Evolutionary conservation across 164 flowering plant species (phyloP), one percentile per base, ranked within the genome.

Genomic region (Magnolia sinica): DNA sequence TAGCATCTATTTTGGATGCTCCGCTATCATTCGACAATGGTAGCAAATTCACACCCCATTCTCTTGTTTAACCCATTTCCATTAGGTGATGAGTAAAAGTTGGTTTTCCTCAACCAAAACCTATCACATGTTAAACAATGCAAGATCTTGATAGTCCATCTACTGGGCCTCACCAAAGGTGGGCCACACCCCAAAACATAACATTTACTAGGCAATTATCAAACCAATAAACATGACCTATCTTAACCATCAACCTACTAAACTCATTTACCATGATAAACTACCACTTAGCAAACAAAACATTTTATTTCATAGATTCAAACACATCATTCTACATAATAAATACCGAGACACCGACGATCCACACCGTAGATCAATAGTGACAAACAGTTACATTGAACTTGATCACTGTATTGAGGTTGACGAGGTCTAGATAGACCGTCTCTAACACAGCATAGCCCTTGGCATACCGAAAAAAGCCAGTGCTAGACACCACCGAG

Each of bases 401-500:
- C 50, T 68, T 68, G 71, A 68, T 16, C n/a, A 68, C 71, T 16
- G 50, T 51, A 29, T 68, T 16, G 14, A 68, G 22, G 13, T 7
- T 37, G 68, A 14, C 14, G 8, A 23, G 68, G 19, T 68, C 71
- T 5, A 68, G 14, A 51, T 0, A 68, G 19, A 45, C 20, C 7
- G 19, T 29, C 50, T 68, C 22, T 9, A 68, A 13, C n/a, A 68
- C 50, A 16, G 50, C 71, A 37, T 27, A 68, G 20, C 71, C 51
- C 7, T 45, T 29, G 27, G 71, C 50, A 68, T 27, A 68, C 19
- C 49, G 49, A 19, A 68, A 68, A 22, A 18, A 11, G 8, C 71
- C 71, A 29, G 50, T 37, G n/a, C 71, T 22, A 5, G 71, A 68
- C 51, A 31, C 51, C 71, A 68, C 71, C 2, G 71, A 68, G 6